A percentile compares a stretch with the other conserved stretches of the same genome.
Conservation (phyloP, 345 rosid genomes). For the Sapria himalayana region DNA sequence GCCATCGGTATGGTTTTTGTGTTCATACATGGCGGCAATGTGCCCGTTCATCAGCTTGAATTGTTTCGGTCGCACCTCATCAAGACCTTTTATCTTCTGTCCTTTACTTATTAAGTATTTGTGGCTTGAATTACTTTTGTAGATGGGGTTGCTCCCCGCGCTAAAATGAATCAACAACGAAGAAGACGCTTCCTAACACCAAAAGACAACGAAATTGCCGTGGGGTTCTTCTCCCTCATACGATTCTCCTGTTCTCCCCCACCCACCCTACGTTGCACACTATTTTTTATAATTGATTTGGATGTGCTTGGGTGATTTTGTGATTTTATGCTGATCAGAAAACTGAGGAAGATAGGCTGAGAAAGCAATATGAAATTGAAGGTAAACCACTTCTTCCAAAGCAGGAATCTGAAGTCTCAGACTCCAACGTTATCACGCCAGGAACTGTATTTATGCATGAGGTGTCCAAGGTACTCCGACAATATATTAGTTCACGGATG, state of each 20-base stretch:
- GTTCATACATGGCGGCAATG: no score
- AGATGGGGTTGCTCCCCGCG: slow-evolving; percentile 20
- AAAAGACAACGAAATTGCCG: slow-evolving; percentile 7
- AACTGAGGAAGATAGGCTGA: slow-evolving; percentile 7
- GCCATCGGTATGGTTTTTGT: slow-evolving; percentile 11
- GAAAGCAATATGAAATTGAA: slow-evolving; percentile 10
- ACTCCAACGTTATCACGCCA: slow-evolving; percentile 12
- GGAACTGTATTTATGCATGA: slow-evolving; percentile 11
- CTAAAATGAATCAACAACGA: slow-evolving; percentile 16
- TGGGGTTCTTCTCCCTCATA: not conserved
- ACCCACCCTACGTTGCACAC: not conserved
- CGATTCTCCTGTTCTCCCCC: not conserved
- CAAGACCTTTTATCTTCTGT: no score
- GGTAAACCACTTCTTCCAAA: slow-evolving; percentile 12
- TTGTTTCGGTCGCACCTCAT: no score
- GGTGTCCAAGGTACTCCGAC: slow-evolving; percentile 9
- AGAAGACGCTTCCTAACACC: slow-evolving; percentile 6
- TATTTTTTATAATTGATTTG: not conserved
- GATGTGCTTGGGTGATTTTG: not conserved
- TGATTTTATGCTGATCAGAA: slow-evolving; percentile 3
- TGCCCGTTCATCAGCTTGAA: no score
- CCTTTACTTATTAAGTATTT: not conserved
- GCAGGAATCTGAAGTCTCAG: slow-evolving; percentile 4
- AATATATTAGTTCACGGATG: slow-evolving; percentile 4
- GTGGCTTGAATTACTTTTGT: not conserved